phyloP scores from a whole-genome alignment of 1,284 basidiomycete species.

The Microbotryum lychnidis-dioicae region DNA sequence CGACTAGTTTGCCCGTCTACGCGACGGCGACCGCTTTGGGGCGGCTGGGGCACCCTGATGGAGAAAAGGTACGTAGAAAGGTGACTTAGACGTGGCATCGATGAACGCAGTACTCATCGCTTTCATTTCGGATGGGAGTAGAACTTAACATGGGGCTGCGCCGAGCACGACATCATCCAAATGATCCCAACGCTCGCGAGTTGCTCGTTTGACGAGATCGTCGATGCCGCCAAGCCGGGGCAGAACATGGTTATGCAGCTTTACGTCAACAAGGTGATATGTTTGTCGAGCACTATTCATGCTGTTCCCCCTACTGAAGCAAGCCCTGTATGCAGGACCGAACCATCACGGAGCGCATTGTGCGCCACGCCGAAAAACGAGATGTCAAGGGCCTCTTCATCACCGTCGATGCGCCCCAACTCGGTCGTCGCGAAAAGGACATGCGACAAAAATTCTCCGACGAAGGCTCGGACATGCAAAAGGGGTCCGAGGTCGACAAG shows the following conservation, averaged over 20 bases:
- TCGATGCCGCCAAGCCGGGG: constrained; percentile 63
- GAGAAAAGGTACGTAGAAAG: constrained; percentile 32
- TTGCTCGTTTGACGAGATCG: constrained; percentile 80
- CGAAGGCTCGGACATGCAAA: constrained; percentile 40
- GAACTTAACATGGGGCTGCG: constrained; percentile 74
- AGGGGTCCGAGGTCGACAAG: constrained; percentile 50
- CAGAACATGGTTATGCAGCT: constrained; percentile 58
- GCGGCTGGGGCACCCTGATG: constrained; percentile 58
- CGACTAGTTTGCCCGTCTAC: constrained; percentile 52
- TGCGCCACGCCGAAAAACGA: constrained; percentile 57
- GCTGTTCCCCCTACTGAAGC: constrained; percentile 12
- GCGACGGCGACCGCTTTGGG: constrained; percentile 53
- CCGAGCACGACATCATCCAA: constrained; percentile 69
- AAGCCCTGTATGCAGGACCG: constrained; percentile 67
- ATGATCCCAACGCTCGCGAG: constrained; percentile 59
- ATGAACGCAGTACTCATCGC: background rate
- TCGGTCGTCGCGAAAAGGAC: constrained; percentile 61
- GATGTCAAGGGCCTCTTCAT: constrained; percentile 47
- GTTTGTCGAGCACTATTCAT: background rate
- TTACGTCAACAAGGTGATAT: constrained; percentile 12
- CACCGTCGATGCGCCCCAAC: constrained; percentile 86
- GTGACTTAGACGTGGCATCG: constrained; percentile 6
- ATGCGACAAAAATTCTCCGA: constrained; percentile 95
- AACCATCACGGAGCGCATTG: constrained; percentile 67
- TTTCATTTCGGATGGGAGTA: constrained; percentile 39